Percentiles rank a stretch among this genome's conserved stretches.
Evolutionary conservation across 2,329 filamentous ascomycete species (phyloP).

Genomic region (Cercospora zeina): DNA sequence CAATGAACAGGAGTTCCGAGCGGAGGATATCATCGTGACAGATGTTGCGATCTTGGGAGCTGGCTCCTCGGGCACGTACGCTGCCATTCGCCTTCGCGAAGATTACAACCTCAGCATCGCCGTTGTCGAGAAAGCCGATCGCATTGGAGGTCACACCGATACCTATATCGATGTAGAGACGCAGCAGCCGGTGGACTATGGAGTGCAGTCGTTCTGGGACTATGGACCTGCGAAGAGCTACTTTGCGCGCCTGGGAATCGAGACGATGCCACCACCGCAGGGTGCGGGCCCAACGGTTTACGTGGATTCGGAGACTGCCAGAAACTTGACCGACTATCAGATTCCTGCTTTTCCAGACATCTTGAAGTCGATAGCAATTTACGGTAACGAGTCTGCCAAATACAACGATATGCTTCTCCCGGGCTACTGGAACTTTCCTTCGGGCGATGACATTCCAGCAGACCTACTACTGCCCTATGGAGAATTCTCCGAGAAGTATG

Average conservation of each 20-base stretch:
- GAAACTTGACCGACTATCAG: constrained; percentile 5
- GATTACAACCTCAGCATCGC: constrained; percentile 23
- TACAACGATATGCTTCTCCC: constrained; percentile 18
- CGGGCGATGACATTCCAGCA: constrained; percentile 9
- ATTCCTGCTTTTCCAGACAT: neutral
- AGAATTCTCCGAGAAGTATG: constrained; percentile 19
- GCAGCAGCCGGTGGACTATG: constrained; percentile 15
- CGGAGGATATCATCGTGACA: constrained; percentile 6
- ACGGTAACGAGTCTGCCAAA: constrained; percentile 6
- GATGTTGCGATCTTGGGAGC: constrained; percentile 27
- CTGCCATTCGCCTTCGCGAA: constrained; percentile 23
- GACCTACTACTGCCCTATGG: constrained; percentile 17
- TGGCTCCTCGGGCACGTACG: constrained; percentile 26
- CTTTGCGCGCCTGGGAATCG: constrained; percentile 8
- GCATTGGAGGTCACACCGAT: constrained; percentile 17
- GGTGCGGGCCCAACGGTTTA: neutral
- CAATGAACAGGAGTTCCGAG: neutral
- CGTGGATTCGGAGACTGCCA: constrained; percentile 11
- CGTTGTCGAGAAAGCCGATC: constrained; percentile 18
- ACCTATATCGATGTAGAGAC: constrained; percentile 12
- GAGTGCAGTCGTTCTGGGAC: constrained; percentile 17
- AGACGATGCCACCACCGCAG: neutral
- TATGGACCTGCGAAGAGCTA: constrained; percentile 11
- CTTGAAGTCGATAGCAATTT: neutral
- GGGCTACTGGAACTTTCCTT: constrained; percentile 21